These are phyloP conservation scores for Podospora pseudocomata DNA, from an alignment of 495 filamentous ascomycete species.

Conservation along the genomic window DNA sequence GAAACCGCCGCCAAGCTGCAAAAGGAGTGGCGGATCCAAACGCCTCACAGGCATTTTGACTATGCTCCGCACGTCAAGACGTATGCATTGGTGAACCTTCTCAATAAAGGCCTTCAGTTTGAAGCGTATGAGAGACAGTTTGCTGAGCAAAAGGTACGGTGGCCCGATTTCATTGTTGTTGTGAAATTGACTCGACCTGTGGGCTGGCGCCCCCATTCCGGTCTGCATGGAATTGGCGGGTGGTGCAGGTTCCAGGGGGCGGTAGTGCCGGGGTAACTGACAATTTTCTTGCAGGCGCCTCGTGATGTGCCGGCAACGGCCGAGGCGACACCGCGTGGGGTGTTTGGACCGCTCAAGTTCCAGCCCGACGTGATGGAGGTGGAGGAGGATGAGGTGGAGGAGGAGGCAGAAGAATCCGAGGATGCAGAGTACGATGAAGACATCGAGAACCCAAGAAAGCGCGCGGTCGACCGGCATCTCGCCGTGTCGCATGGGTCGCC, in stretches of 20 bases:
- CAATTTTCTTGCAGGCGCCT: slow-evolving; percentile 44
- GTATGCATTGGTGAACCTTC: slow-evolving; percentile 68
- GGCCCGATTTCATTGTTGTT: slow-evolving; percentile 9
- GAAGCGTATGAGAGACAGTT: slow-evolving; percentile 61
- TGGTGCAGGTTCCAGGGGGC: slow-evolving; percentile 23
- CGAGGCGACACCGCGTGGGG: slow-evolving; percentile 42
- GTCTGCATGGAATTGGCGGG: slow-evolving; percentile 21
- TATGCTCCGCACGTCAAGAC: slow-evolving; percentile 73
- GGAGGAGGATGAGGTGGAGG: slow-evolving; percentile 22
- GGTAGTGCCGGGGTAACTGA: slow-evolving; percentile 39
- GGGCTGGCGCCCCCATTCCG: slow-evolving; percentile 9
- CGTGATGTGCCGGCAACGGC: slow-evolving; percentile 44
- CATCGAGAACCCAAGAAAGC: slow-evolving; percentile 50
- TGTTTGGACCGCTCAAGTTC: slow-evolving; percentile 48
- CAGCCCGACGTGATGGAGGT: slow-evolving; percentile 26
- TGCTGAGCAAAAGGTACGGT: slow-evolving; percentile 35
- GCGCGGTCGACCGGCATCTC: slow-evolving; percentile 45
- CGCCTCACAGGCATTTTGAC: slow-evolving; percentile 66
- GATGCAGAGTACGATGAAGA: slow-evolving; percentile 30
- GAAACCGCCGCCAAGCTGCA: slow-evolving; percentile 77
- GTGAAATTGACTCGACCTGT: neutral
- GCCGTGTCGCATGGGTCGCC: slow-evolving; percentile 50
- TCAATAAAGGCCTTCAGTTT: slow-evolving; percentile 76
- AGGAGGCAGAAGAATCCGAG: slow-evolving; percentile 34
- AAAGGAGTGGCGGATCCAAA: slow-evolving; percentile 69